Percentiles rank a stretch among this genome's conserved stretches.
Conservation (phyloP, 495 filamentous ascomycete genomes). For the Eremomyces bilateralis region DNA sequence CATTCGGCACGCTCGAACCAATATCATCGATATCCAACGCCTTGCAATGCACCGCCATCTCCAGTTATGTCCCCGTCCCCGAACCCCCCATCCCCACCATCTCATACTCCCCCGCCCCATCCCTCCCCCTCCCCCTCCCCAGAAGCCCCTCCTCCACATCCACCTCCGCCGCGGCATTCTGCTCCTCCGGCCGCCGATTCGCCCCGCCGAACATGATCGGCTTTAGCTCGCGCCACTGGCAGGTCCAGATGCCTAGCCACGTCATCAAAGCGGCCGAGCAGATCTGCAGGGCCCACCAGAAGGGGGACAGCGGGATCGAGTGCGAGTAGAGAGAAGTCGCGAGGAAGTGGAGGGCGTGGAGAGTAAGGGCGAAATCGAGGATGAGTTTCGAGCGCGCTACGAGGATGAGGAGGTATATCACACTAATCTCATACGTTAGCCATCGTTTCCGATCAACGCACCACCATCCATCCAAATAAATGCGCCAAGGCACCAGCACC, state of each 20-base stretch:
- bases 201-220: constrained; percentile 62
- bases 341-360: constrained; percentile 72
- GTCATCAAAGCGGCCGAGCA: constrained; percentile 48
- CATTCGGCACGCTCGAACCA: too few species aligned
- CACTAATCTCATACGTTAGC: constrained; percentile 22
- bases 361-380: constrained; percentile 78
- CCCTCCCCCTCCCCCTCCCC: constrained; percentile 29
- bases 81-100: constrained; percentile 60
- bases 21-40: too few species aligned
- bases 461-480: background rate
- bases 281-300: constrained; percentile 76
- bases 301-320: constrained; percentile 44
- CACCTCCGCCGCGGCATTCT: constrained; percentile 9
- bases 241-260: constrained; percentile 65
- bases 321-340: constrained; percentile 54
- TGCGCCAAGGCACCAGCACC: background rate
- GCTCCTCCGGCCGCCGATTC: constrained; percentile 9
- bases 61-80: too few species aligned
- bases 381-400: constrained; percentile 77
- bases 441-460: background rate
- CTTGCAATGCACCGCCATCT: too few species aligned
- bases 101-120: constrained; percentile 54
- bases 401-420: constrained; percentile 56
- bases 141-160: constrained; percentile 28
- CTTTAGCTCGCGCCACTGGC: constrained; percentile 67